Percentiles rank a stretch among this genome's conserved stretches.
Conservation (phyloP, 116 monocot genomes). For the Zostera marina region DNA sequence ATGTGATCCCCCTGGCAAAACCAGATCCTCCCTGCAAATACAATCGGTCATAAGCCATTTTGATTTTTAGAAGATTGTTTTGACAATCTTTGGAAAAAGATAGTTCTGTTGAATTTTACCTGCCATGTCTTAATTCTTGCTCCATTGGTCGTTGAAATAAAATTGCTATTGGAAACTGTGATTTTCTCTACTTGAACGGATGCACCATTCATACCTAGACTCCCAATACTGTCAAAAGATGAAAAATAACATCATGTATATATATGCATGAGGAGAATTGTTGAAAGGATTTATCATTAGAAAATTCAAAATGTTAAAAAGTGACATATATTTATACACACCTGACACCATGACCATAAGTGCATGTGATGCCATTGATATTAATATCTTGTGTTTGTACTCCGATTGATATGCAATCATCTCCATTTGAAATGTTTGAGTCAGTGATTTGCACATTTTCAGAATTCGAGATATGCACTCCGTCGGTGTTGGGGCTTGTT, state of each 20-base stretch:
- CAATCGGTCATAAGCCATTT: no score
- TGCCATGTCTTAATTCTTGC: conserved; percentile 56
- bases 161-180: conserved; percentile 9
- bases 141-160: conserved; percentile 19
- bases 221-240: conserved; percentile 26
- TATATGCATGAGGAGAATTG: no score
- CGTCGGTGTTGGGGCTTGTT: conserved; percentile 42
- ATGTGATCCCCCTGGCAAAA: conserved; percentile 7
- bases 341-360: conserved; percentile 34
- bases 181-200: conserved; percentile 21
- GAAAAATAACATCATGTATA: no score
- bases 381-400: conserved; percentile 6
- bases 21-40: conserved; percentile 25
- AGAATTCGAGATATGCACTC: conserved; percentile 29
- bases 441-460: conserved; percentile 17
- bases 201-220: conserved; percentile 13
- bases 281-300: no score
- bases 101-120: no score
- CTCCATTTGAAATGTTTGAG: conserved; percentile 20
- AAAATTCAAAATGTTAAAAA: no score
- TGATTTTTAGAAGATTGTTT: no score
- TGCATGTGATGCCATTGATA: conserved; percentile 13
- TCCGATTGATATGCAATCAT: conserved; percentile 24
- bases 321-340: no score
- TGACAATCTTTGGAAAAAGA: no score